A percentile compares a stretch with the other conserved stretches of the same genome.
Evolutionary conservation across 2,329 filamentous ascomycete species (phyloP).

Genomic region (Apiospora rasikravindrae): DNA sequence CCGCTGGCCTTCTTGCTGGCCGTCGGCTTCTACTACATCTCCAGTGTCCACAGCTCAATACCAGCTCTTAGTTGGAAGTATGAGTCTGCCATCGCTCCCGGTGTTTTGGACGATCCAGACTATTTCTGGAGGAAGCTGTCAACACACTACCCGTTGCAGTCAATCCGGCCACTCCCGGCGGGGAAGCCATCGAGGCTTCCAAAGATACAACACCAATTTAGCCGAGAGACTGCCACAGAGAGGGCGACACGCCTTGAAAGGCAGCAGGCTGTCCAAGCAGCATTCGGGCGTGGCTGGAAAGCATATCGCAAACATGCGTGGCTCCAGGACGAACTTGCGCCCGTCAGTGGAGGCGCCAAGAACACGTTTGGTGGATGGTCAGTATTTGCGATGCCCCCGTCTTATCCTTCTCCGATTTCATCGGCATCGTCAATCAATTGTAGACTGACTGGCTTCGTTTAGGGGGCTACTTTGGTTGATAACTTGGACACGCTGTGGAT

Average conservation of each 20-base stretch:
- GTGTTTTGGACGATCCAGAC: constrained; percentile 28
- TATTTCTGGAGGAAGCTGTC: constrained; percentile 36
- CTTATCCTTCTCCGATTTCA: no score
- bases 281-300: constrained; percentile 39
- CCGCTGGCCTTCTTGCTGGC: neutral
- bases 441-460: neutral
- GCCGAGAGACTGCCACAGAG: constrained; percentile 27
- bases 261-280: constrained; percentile 29
- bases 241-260: constrained; percentile 27
- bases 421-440: neutral
- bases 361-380: constrained; percentile 51
- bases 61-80: neutral
- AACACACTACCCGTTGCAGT: constrained; percentile 31
- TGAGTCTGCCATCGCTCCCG: constrained; percentile 5
- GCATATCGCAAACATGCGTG: constrained; percentile 49
- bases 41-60: neutral
- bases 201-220: constrained; percentile 30
- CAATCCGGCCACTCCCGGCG: constrained; percentile 30
- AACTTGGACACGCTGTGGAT: constrained; percentile 43
- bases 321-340: constrained; percentile 48
- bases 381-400: neutral
- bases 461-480: constrained; percentile 51
- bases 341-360: constrained; percentile 45
- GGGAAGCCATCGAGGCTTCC: constrained; percentile 30
- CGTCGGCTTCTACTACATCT: neutral